Percentiles rank a stretch among this genome's conserved stretches.
These are phyloP conservation scores for Ceratobasidium sp. DNA, from an alignment of 1,284 basidiomycete genomes.

Conservation along the genomic window DNA sequence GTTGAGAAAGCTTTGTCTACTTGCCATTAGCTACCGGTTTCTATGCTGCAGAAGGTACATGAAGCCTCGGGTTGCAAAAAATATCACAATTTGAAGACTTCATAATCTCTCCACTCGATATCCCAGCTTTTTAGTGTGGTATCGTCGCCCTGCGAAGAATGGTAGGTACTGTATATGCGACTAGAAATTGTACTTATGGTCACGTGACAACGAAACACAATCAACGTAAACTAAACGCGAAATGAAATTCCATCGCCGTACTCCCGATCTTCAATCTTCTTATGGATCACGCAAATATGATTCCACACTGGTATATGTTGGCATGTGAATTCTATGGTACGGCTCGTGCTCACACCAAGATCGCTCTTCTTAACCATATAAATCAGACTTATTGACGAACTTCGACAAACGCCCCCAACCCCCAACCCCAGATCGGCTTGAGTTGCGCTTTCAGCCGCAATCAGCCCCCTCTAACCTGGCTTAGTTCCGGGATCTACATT, in stretches of 20 bases:
- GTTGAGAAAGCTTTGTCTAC: background rate
- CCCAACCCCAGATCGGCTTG: background rate
- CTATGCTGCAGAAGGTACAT: too few relatives aligned
- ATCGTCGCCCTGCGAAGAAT: too few relatives aligned
- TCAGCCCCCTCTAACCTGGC: background rate
- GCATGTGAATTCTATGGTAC: background rate
- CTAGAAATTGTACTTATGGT: background rate
- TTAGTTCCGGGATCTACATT: background rate
- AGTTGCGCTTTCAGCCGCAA: background rate
- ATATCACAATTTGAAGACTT: too few relatives aligned
- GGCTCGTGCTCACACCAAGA: background rate
- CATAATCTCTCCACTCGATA: too few relatives aligned
- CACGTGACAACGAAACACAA: background rate
- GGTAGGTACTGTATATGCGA: too few relatives aligned
- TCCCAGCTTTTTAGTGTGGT: too few relatives aligned
- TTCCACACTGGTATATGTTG: background rate
- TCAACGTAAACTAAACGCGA: background rate
- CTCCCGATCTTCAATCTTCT: too few relatives aligned
- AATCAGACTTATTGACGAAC: too few relatives aligned
- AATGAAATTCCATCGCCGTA: background rate
- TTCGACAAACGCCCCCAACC: too few relatives aligned
- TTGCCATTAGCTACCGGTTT: background rate
- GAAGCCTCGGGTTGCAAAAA: too few relatives aligned
- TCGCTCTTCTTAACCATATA: background rate
- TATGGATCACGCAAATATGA: background rate